A percentile compares a stretch with the other conserved stretches of the same genome.
phyloP scores from a whole-genome alignment of 2,329 filamentous ascomycete species.

The Zasmidium angulare region DNA sequence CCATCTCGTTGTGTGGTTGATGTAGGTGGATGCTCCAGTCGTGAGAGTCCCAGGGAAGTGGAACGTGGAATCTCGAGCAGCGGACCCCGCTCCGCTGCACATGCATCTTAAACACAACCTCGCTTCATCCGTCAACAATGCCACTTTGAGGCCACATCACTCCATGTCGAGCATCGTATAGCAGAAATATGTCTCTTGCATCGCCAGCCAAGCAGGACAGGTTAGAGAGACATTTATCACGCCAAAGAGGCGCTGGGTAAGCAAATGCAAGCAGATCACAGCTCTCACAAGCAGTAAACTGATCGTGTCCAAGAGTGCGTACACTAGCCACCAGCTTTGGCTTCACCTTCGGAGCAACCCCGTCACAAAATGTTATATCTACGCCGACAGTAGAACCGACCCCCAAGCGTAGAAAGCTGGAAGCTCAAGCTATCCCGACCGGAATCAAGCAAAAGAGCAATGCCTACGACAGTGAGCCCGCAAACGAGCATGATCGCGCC shows the following conservation, averaged over 20 bases:
- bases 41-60: neutral
- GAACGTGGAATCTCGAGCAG: too few relatives aligned
- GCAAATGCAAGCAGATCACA: neutral
- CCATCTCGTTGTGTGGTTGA: slow-evolving; percentile 49
- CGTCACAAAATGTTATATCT: neutral
- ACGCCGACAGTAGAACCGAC: slow-evolving; percentile 17
- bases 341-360: slow-evolving; percentile 26
- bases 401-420: slow-evolving; percentile 24
- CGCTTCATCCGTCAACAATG: neutral
- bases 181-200: slow-evolving; percentile 27
- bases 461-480: neutral
- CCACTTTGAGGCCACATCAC: too few relatives aligned
- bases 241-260: slow-evolving; percentile 34
- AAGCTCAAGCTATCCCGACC: neutral
- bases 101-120: neutral
- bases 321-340: slow-evolving; percentile 30
- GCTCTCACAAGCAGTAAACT: neutral
- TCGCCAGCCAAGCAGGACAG: slow-evolving; percentile 29
- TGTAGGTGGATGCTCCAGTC: slow-evolving; percentile 1
- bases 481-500: neutral
- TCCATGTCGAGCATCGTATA: slow-evolving; percentile 2
- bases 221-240: slow-evolving; percentile 34
- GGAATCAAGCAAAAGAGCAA: neutral
- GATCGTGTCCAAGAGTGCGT: slow-evolving; percentile 20
- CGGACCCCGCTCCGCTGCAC: too few relatives aligned